These are phyloP conservation scores for Meyerozyma carpophila DNA, from an alignment of 1,139 yeast species.

Conservation along the genomic window DNA sequence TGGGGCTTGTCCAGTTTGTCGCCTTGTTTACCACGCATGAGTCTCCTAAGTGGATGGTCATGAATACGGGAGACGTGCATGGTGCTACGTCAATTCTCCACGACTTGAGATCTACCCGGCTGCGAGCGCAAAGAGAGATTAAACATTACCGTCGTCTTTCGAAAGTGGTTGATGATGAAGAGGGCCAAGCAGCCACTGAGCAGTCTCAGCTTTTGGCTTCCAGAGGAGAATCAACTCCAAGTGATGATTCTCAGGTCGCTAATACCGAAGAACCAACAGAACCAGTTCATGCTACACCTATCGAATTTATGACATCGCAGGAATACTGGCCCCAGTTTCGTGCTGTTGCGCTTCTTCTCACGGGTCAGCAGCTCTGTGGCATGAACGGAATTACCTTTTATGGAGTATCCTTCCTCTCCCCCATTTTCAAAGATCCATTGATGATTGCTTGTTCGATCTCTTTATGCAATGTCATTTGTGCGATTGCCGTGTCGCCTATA, in stretches of 20 bases:
- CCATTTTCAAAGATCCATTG: slow-evolving; percentile 18
- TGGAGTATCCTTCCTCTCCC: slow-evolving; percentile 29
- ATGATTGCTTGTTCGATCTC: slow-evolving; percentile 27
- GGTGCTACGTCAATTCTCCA: slow-evolving; percentile 24
- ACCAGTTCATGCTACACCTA: slow-evolving; percentile 20
- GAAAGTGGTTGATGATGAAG: neutral
- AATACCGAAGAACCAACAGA: slow-evolving; percentile 11
- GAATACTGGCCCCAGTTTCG: slow-evolving; percentile 21
- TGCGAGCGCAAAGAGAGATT: slow-evolving; percentile 28
- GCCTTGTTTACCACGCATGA: slow-evolving; percentile 29
- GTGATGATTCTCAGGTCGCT: neutral
- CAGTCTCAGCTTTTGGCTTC: neutral
- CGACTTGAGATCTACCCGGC: slow-evolving; percentile 23
- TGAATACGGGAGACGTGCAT: slow-evolving; percentile 22
- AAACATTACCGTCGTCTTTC: slow-evolving; percentile 34
- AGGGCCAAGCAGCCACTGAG: neutral
- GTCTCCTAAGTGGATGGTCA: slow-evolving; percentile 37
- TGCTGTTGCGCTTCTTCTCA: slow-evolving; percentile 30
- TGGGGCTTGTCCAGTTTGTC: slow-evolving; percentile 25
- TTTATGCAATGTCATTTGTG: slow-evolving; percentile 24
- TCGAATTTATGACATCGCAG: slow-evolving; percentile 17
- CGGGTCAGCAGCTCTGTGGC: slow-evolving; percentile 37
- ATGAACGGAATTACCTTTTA: slow-evolving; percentile 38
- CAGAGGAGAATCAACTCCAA: neutral
- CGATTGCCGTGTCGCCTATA: slow-evolving; percentile 19